Percentiles rank a stretch among this genome's conserved stretches.
These are phyloP conservation scores for Alnus rubra DNA, from an alignment of 306 rosid species.

Conservation along the genomic window DNA sequence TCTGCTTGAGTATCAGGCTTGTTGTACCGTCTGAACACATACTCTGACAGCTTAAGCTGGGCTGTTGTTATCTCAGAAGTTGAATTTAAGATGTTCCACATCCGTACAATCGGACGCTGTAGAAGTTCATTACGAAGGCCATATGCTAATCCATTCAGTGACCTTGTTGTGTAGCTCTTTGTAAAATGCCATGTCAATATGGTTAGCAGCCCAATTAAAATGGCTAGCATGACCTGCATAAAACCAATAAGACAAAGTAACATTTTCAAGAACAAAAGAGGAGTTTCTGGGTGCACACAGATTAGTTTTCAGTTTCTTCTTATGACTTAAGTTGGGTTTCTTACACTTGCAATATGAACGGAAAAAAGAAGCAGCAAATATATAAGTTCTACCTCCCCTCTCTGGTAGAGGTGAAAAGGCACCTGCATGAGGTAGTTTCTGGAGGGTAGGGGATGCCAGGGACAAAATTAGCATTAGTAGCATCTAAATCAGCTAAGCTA, in stretches of 20 bases:
- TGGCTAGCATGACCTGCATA: slow-evolving; percentile 89
- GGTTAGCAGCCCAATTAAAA: slow-evolving; percentile 87
- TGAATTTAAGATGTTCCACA: slow-evolving; percentile 96
- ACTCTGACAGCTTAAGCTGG: slow-evolving; percentile 85
- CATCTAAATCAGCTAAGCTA: background rate
- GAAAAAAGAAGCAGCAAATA: background rate
- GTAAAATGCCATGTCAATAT: slow-evolving; percentile 98
- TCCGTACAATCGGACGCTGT: slow-evolving; percentile 86
- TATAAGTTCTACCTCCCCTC: background rate
- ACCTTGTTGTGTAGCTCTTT: slow-evolving; percentile 77
- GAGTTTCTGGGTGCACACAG: background rate
- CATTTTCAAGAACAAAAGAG: slow-evolving; percentile 13
- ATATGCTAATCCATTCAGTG: slow-evolving; percentile 80
- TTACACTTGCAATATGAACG: background rate
- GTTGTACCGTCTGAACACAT: slow-evolving; percentile 69
- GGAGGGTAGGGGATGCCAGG: background rate
- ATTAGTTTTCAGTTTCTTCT: background rate
- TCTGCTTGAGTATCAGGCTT: slow-evolving; percentile 83
- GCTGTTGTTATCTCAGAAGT: slow-evolving; percentile 88
- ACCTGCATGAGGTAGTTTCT: too few relatives aligned
- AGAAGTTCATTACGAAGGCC: slow-evolving; percentile 92
- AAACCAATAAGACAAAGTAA: slow-evolving; percentile 15
- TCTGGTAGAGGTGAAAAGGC: too few relatives aligned
- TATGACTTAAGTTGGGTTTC: background rate
- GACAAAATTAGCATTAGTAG: background rate